phyloP scores from a whole-genome alignment of 202 grass and related monocot genomes.

The Setaria italica region DNA sequence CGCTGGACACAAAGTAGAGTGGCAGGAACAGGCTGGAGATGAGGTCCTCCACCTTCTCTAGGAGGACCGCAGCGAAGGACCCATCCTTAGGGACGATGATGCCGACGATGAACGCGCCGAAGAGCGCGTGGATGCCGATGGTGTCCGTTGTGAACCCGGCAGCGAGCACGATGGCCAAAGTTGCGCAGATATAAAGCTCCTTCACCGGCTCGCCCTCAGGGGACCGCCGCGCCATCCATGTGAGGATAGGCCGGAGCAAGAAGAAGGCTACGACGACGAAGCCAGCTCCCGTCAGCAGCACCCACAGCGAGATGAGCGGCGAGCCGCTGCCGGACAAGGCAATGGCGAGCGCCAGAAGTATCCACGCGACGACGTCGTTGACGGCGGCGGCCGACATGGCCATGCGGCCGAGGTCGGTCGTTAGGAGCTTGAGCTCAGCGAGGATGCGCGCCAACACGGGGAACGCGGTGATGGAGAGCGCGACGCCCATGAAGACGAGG shows the following conservation, averaged over 20 bases:
- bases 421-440: conserved; percentile 72
- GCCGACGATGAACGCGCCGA: conserved; percentile 80
- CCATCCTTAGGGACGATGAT: conserved; percentile 81
- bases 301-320: conserved; percentile 51
- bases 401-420: conserved; percentile 83
- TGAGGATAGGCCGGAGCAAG: conserved; percentile 46
- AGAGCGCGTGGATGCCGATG: conserved; percentile 89
- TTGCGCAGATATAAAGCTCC: conserved; percentile 70
- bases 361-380: conserved; percentile 64
- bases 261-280: conserved; percentile 46
- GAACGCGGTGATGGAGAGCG: conserved; percentile 77
- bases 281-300: conserved; percentile 48
- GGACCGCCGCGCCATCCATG: conserved; percentile 65
- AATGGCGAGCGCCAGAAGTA: conserved; percentile 66
- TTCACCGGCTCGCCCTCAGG: conserved; percentile 63
- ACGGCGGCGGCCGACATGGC: conserved; percentile 71
- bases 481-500: conserved; percentile 73
- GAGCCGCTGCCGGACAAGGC: conserved; percentile 61
- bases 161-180: conserved; percentile 64
- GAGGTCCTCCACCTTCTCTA: conserved; percentile 91
- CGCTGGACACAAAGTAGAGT: conserved; percentile 76
- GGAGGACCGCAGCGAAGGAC: conserved; percentile 63
- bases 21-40: conserved; percentile 72
- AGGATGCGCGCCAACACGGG: conserved; percentile 69
- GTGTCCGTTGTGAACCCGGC: conserved; percentile 69